Base-by-base conservation (phyloP, 129 eudicot species). In the Artemisia annua region DNA sequence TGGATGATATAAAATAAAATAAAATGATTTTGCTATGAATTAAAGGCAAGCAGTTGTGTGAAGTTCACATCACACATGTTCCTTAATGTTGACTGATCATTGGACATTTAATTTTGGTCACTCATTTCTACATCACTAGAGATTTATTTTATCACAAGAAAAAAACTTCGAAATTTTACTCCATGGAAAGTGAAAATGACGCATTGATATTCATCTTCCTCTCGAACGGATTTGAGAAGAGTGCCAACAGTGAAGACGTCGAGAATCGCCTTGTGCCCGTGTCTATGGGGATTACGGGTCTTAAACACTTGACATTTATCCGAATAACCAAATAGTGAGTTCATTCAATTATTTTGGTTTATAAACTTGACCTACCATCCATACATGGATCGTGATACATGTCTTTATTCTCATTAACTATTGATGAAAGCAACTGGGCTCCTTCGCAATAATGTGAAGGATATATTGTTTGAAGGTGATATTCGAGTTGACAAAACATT, bases 21-120 rank as follows among this genome's bases (percentile, higher is more conserved):
- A 4, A 64, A 32, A 64, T 64, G 26, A 44, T 44, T 43, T 44
- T 18, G n/a, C 11, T 67, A 20, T 17, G 44, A 64, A n/a, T 7
- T 67, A 6, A 19, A 67, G 48, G 5, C 35, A 66, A 70, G 17
- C 54, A 35, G 22, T 55, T 70, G 9, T 10, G 53, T n/a, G 64
- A 39, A 32, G 75, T 70, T 55, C 65, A 55, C 65, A 55, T 70
- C 54, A 70, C 43, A 35, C 20, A 70, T 35, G 20, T 35, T 35
- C 39, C 63, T 55, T 32, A 16, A 70, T 54, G 66, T 55, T 63
- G 75, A 55, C 30, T 18, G 75, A 70, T 70, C 53, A 70, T 35
- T 70, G 54, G 17, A 55, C 35, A 70, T 32, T 70, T 11, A 32
- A 70, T 70, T 70, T 52, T 32, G 2, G 64, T 11, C 46, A 11